Evolutionary conservation across 352 stramenopile species (phyloP).

Genomic region (Phytophthora agathidicida): DNA sequence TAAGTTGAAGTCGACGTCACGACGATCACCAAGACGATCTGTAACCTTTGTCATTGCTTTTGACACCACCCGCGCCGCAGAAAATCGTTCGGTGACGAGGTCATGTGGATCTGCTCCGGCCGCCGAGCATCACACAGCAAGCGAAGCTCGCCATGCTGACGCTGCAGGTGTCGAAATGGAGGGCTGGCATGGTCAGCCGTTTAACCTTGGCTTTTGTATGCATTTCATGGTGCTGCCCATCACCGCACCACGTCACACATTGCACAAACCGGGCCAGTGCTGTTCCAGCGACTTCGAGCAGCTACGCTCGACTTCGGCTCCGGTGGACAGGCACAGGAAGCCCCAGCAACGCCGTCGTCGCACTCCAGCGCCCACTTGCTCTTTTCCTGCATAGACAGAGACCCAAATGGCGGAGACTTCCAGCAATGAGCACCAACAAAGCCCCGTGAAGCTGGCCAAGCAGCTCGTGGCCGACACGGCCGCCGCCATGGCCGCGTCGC

Average conservation of each 20-base stretch:
- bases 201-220: constrained; percentile 28
- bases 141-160: neutral
- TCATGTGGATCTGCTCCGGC: constrained; percentile 13
- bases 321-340: constrained; percentile 15
- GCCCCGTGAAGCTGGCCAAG: constrained; percentile 43
- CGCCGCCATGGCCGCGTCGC: constrained; percentile 65
- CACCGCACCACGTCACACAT: constrained; percentile 30
- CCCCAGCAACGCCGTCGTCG: neutral
- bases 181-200: constrained; percentile 1
- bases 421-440: constrained; percentile 8
- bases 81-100: constrained; percentile 20
- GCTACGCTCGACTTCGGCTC: constrained; percentile 27
- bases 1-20: constrained; percentile 22
- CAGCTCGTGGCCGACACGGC: constrained; percentile 66
- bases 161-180: constrained; percentile 1
- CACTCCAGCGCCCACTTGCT: constrained; percentile 18
- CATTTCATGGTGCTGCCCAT: constrained; percentile 19
- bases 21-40: constrained; percentile 19
- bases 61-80: neutral
- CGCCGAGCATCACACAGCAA: constrained; percentile 7
- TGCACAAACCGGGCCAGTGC: constrained; percentile 20
- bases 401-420: constrained; percentile 31
- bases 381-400: constrained; percentile 26
- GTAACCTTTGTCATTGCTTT: neutral
- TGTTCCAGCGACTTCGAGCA: constrained; percentile 27